phyloP scores from a whole-genome alignment of 331 rosid species.

The Quercus tomentella region DNA sequence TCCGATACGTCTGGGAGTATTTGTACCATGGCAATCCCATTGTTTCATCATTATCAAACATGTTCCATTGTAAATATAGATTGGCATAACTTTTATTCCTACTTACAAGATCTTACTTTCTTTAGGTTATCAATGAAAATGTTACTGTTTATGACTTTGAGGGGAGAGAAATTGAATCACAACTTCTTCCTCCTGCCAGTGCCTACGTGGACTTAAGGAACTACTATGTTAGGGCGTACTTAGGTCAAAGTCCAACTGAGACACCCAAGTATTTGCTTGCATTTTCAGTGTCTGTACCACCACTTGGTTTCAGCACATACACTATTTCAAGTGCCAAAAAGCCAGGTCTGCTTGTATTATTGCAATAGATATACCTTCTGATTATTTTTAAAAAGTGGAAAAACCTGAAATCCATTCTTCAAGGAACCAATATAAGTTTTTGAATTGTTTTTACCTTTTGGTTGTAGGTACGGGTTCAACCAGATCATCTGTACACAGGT shows the following conservation, averaged over 20 bases:
- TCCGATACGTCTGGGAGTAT: not conserved
- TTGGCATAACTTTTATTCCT: not conserved
- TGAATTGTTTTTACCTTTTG: not conserved
- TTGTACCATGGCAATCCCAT: not conserved
- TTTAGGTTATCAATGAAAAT: slow-evolving; percentile 40
- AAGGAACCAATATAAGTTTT: not conserved
- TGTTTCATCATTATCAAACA: not conserved
- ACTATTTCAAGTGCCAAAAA: slow-evolving; percentile 31
- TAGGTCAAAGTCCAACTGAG: slow-evolving; percentile 33
- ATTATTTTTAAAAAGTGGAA: not conserved
- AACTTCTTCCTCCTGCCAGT: slow-evolving; percentile 43
- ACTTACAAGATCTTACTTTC: not conserved
- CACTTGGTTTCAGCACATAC: slow-evolving; percentile 56
- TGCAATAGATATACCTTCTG: not conserved
- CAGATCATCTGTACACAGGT: slow-evolving; percentile 58
- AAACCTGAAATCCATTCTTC: not conserved
- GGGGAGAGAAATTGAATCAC: slow-evolving; percentile 49
- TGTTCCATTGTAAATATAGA: not conserved
- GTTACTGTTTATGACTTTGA: slow-evolving; percentile 42
- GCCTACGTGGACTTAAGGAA: slow-evolving; percentile 30
- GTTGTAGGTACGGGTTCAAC: slow-evolving; percentile 48
- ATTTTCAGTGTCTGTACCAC: slow-evolving; percentile 46
- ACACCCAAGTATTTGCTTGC: slow-evolving; percentile 57
- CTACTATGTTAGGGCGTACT: slow-evolving; percentile 45
- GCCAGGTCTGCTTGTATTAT: slow-evolving; percentile 26